phyloP scores from a whole-genome alignment of 2,329 filamentous ascomycete species.

The Didymella exigua region DNA sequence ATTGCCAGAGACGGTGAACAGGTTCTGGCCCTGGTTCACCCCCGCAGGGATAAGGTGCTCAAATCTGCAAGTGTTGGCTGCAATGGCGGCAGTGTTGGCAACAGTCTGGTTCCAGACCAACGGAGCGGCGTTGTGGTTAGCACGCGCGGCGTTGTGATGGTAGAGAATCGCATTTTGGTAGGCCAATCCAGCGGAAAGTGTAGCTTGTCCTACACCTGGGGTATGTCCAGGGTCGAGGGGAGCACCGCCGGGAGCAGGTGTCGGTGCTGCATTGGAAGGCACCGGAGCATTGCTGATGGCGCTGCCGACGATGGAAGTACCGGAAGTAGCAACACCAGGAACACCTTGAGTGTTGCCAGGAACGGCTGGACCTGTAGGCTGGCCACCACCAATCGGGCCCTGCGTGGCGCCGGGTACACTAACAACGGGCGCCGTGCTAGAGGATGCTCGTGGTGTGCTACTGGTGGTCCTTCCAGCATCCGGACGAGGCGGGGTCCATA shows the following conservation, averaged over 20 bases:
- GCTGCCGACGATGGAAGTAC: background rate
- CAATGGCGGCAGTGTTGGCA: constrained; percentile 63
- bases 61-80: constrained; percentile 77
- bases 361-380: background rate
- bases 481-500: constrained; percentile 1
- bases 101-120: constrained; percentile 72
- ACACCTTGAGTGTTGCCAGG: background rate
- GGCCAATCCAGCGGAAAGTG: constrained; percentile 30
- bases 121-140: constrained; percentile 74
- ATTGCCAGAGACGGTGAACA: constrained; percentile 70
- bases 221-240: constrained; percentile 18
- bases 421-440: background rate
- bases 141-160: constrained; percentile 85
- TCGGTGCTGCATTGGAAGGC: background rate
- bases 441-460: background rate
- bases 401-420: background rate
- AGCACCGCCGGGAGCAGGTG: background rate
- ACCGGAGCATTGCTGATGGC: background rate
- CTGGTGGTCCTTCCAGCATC: background rate
- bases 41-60: constrained; percentile 57
- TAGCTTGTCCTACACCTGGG: constrained; percentile 33
- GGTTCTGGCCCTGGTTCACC: constrained; percentile 84
- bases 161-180: constrained; percentile 54
- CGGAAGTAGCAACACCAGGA: background rate
- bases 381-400: background rate